A percentile compares a stretch with the other conserved stretches of the same genome.
Conservation (phyloP, 2,329 filamentous ascomycete species). For the Thelonectria rubi region DNA sequence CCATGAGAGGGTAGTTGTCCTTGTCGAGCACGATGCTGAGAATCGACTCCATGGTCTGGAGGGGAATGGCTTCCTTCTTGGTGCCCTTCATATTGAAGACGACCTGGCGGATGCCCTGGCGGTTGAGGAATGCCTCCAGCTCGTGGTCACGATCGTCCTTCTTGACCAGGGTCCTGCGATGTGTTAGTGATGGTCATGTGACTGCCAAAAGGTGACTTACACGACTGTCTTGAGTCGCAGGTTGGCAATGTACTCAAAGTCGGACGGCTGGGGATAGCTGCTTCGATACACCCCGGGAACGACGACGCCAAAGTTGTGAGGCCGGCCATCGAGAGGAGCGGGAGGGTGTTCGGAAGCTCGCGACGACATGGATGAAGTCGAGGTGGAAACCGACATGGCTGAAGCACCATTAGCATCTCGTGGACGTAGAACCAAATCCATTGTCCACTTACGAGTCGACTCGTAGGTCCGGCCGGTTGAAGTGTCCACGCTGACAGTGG, state of each 20-base stretch:
- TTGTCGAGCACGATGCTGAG: conserved; percentile 76
- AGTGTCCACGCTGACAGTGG: conserved; percentile 24
- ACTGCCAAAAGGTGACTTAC: conserved; percentile 55
- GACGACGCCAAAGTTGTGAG: conserved; percentile 81
- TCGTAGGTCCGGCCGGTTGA: conserved; percentile 30
- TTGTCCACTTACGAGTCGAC: conserved; percentile 31
- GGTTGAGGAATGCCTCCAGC: conserved; percentile 69
- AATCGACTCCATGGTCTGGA: conserved; percentile 74
- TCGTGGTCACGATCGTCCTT: conserved; percentile 65
- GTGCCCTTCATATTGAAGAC: conserved; percentile 86
- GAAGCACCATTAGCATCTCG: conserved; percentile 18
- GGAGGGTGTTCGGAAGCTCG: conserved; percentile 30
- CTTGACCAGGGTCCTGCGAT: conserved; percentile 67
- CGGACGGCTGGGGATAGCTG: conserved; percentile 76
- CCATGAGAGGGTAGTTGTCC: conserved; percentile 79
- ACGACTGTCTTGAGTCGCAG: conserved; percentile 82
- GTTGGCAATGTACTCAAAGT: conserved; percentile 74
- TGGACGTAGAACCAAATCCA: not conserved
- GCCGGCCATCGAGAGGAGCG: conserved; percentile 50
- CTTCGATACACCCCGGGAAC: conserved; percentile 81
- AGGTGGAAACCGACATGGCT: conserved; percentile 33
- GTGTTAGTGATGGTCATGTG: conserved; percentile 24
- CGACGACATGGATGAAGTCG: conserved; percentile 26
- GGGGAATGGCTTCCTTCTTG: conserved; percentile 78
- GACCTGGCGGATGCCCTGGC: conserved; percentile 75